Conservation (phyloP, 768 basidiomycete species). For the Leucocoprinus birnbaumii region DNA sequence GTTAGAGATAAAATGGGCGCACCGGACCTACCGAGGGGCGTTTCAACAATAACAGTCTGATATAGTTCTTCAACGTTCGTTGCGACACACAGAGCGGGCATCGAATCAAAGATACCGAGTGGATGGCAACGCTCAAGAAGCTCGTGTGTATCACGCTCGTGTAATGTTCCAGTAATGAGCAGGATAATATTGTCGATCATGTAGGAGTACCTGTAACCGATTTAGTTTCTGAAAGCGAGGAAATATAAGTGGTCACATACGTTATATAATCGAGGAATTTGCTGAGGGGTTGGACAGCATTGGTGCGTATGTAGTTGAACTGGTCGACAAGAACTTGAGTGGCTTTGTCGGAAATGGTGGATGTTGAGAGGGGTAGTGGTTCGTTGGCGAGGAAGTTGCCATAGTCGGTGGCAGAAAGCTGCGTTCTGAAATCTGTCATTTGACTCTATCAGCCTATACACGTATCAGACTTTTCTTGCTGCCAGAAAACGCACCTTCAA, state of each 20-base stretch:
- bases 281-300: slow-evolving; percentile 86
- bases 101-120: slow-evolving; percentile 94
- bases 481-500: slow-evolving; percentile 67
- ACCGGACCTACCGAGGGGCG: slow-evolving; percentile 77
- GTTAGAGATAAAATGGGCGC: background rate
- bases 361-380: slow-evolving; percentile 87
- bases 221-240: no score
- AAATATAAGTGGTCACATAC: slow-evolving; percentile 44
- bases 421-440: slow-evolving; percentile 86
- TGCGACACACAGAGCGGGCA: slow-evolving; percentile 98
- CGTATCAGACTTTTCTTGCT: background rate
- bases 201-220: slow-evolving; percentile 89
- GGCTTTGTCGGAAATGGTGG: slow-evolving; percentile 95
- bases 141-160: slow-evolving; percentile 97
- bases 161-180: slow-evolving; percentile 94
- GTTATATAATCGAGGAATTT: slow-evolving; percentile 98
- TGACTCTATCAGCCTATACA: background rate
- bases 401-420: slow-evolving; percentile 95
- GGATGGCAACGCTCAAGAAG: slow-evolving; percentile 96
- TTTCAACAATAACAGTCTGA: slow-evolving; percentile 95
- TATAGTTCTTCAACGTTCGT: slow-evolving; percentile 98
- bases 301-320: slow-evolving; percentile 90
- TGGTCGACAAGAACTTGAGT: slow-evolving; percentile 95
- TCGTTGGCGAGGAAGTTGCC: slow-evolving; percentile 98
- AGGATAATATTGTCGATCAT: slow-evolving; percentile 99